These are phyloP conservation scores for Kazachstania viticola DNA, from an alignment of 805 yeast species.

Conservation along the genomic window DNA sequence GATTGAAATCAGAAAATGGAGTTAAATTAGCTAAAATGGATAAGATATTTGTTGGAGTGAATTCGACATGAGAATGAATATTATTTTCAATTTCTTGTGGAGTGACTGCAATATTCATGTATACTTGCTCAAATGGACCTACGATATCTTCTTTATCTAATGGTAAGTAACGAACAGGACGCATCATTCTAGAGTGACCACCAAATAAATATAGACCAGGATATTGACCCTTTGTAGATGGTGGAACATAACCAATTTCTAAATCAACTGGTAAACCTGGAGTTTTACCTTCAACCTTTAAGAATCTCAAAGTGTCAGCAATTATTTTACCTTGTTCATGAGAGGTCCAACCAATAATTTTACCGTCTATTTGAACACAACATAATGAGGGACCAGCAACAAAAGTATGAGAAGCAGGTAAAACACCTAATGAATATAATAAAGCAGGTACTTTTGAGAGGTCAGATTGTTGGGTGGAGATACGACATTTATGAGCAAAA, in stretches of 20 bases:
- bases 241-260: conserved; percentile 94
- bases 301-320: conserved; percentile 80
- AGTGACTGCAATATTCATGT: conserved; percentile 90
- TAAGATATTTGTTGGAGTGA: conserved; percentile 84
- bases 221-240: conserved; percentile 90
- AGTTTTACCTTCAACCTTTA: conserved; percentile 78
- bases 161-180: conserved; percentile 90
- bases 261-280: conserved; percentile 67
- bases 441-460: conserved; percentile 59
- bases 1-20: conserved; percentile 96
- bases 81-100: conserved; percentile 79
- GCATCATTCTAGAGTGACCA: conserved; percentile 87
- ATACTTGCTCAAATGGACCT: conserved; percentile 97
- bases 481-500: conserved; percentile 87
- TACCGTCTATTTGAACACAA: conserved; percentile 91
- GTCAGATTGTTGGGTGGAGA: conserved; percentile 67
- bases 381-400: conserved; percentile 83
- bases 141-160: conserved; percentile 72
- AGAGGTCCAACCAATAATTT: conserved; percentile 85
- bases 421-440: conserved; percentile 64
- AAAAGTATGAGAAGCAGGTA: conserved; percentile 57
- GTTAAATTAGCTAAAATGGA: conserved; percentile 94
- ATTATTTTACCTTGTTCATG: conserved; percentile 78
- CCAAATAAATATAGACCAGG: conserved; percentile 91
- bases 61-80: conserved; percentile 87